A percentile compares a stretch with the other conserved stretches of the same genome.
Evolutionary conservation across 2,329 filamentous ascomycete species (phyloP).

Genomic region (Thielaviopsis populi): DNA sequence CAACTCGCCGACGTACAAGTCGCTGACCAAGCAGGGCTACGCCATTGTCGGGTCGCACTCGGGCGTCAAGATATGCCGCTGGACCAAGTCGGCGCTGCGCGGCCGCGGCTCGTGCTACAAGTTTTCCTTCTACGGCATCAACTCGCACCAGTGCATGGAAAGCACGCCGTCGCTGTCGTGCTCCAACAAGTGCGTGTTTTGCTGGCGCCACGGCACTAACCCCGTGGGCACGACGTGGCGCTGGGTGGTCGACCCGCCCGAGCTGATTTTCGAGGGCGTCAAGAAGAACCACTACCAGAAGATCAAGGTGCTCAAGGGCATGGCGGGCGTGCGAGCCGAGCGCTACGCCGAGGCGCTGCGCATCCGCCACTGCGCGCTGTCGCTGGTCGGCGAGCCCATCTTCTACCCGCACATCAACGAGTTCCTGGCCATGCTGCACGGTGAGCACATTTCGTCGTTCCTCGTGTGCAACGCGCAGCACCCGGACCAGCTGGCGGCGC

Average conservation of each 20-base stretch:
- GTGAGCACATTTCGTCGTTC: slow-evolving; percentile 79
- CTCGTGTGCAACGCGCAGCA: slow-evolving; percentile 96
- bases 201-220: slow-evolving; percentile 96
- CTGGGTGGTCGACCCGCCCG: slow-evolving; percentile 84
- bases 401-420: slow-evolving; percentile 98
- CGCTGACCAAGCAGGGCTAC: slow-evolving; percentile 93
- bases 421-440: slow-evolving; percentile 69
- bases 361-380: slow-evolving; percentile 84
- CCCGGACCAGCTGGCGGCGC: slow-evolving; percentile 69
- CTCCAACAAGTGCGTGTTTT: slow-evolving; percentile 97
- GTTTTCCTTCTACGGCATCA: slow-evolving; percentile 92
- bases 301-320: slow-evolving; percentile 91
- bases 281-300: slow-evolving; percentile 91
- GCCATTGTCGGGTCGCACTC: slow-evolving; percentile 90
- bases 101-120: slow-evolving; percentile 96
- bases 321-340: slow-evolving; percentile 83
- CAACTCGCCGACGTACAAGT: slow-evolving; percentile 71
- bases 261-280: slow-evolving; percentile 78
- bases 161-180: slow-evolving; percentile 89
- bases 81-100: slow-evolving; percentile 92
- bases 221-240: slow-evolving; percentile 94
- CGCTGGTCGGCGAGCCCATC: slow-evolving; percentile 90
- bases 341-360: slow-evolving; percentile 84
- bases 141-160: slow-evolving; percentile 96
- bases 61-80: slow-evolving; percentile 93